These are phyloP conservation scores for Fragaria iinumae DNA, from an alignment of 306 rosid genomes.

Conservation along the genomic window DNA sequence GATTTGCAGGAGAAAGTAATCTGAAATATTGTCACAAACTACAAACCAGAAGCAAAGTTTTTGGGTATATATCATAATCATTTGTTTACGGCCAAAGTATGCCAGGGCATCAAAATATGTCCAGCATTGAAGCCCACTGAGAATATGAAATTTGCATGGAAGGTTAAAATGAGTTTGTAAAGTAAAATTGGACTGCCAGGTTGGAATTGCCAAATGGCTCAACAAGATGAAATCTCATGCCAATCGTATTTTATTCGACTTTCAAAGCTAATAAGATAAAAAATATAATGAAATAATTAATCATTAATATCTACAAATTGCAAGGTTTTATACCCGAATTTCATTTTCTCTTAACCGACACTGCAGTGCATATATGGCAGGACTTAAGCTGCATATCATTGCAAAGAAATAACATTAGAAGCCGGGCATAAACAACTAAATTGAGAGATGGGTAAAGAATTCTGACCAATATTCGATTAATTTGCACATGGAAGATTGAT, in stretches of 20 bases:
- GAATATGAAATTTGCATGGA: conserved; percentile 2
- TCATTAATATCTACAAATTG: conserved; percentile 26
- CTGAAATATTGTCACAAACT: not conserved
- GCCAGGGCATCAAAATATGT: not conserved
- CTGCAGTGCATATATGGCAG: conserved; percentile 83
- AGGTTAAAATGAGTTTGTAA: not conserved
- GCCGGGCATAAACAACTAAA: conserved; percentile 11
- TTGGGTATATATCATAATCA: not conserved
- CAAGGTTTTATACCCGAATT: conserved; percentile 62
- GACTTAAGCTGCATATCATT: conserved; percentile 76
- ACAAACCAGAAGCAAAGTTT: not conserved
- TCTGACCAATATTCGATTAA: conserved; percentile 93
- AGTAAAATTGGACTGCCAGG: not conserved
- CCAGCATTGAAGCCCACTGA: not conserved
- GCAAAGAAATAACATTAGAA: conserved; percentile 15
- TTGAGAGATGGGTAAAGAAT: conserved; percentile 20
- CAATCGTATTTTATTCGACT: conserved; percentile 9
- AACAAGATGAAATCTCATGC: conserved; percentile 6
- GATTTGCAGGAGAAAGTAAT: conserved; percentile 7
- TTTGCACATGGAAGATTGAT: conserved; percentile 98
- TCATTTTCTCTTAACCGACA: conserved; percentile 87
- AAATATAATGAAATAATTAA: not conserved
- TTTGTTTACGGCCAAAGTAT: not conserved
- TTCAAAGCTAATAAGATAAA: conserved; percentile 2
- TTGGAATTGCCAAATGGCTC: not conserved